These are phyloP conservation scores for Trichoderma asperellum DNA, from an alignment of 2,329 filamentous ascomycete genomes.

Conservation along the genomic window DNA sequence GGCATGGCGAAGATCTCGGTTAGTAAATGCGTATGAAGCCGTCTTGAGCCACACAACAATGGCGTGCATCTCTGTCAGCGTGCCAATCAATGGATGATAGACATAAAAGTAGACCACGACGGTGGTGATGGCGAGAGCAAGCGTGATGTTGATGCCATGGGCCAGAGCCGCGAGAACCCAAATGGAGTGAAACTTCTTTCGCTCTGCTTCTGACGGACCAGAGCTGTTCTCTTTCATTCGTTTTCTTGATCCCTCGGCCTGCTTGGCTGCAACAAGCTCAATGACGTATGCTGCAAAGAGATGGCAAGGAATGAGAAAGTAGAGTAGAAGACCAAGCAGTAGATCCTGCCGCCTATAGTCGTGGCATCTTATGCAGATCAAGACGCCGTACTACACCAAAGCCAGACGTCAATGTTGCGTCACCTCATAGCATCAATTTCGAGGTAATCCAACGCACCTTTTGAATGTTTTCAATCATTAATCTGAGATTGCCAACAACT, in stretches of 20 bases:
- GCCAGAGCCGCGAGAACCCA: slow-evolving; percentile 82
- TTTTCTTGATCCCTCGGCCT: slow-evolving; percentile 71
- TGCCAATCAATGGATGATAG: slow-evolving; percentile 91
- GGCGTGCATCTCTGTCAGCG: slow-evolving; percentile 85
- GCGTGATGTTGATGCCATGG: slow-evolving; percentile 81
- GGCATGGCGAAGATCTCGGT: slow-evolving; percentile 90
- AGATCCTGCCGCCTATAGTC: slow-evolving; percentile 82
- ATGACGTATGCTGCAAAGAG: slow-evolving; percentile 89
- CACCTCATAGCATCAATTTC: background rate
- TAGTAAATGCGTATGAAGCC: slow-evolving; percentile 94
- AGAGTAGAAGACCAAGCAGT: slow-evolving; percentile 74
- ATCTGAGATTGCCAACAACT: slow-evolving; percentile 90
- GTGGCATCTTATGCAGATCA: slow-evolving; percentile 90
- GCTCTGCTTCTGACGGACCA: slow-evolving; percentile 59
- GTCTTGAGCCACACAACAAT: slow-evolving; percentile 97
- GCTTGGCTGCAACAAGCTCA: slow-evolving; percentile 78
- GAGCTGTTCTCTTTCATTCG: slow-evolving; percentile 55
- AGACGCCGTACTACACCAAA: slow-evolving; percentile 76
- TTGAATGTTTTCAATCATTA: slow-evolving; percentile 96
- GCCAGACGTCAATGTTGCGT: slow-evolving; percentile 19
- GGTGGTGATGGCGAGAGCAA: slow-evolving; percentile 80
- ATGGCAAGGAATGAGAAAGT: slow-evolving; percentile 86
- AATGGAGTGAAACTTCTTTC: slow-evolving; percentile 69
- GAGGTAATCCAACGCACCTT: slow-evolving; percentile 61
- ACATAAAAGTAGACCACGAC: slow-evolving; percentile 88